Base-by-base conservation (phyloP, 148 eudicot genomes). In the Rhododendron ferrugineum region DNA sequence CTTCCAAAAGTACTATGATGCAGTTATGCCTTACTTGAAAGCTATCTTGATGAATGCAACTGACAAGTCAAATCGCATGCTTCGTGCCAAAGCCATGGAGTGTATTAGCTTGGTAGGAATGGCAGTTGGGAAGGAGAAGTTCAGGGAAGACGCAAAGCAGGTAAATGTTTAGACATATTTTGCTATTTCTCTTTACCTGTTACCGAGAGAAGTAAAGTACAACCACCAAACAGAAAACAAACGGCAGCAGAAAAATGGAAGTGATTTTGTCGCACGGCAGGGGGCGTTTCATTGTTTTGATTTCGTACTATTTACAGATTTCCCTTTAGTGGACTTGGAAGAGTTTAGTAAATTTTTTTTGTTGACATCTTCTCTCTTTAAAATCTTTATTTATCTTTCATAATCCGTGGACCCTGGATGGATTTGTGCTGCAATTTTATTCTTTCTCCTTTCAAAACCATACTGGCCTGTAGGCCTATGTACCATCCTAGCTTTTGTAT, bases 121-220 rank as follows among this genome's bases (percentile, higher is more conserved):
- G 99, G 99, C 99, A 72, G 99, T 97, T 90, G 99, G 99, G 84
- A 97, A 97, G 91, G 99, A 97, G n/a, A 97, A 94, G 89, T 97
- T 97, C 89, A 95, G 95, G 88, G 98, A 97, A 82, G 99, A 97
- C 76, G 99, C 99, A 40, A 97, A 94, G 89, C 98, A 97, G 98
- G 99, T 94, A 78, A 77, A 80, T 87, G 77, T 74, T 18, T 36
- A 36, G 37, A 26, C 18, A 62, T 62, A 32, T 79, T 32, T 32
- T 58, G 44, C 40, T 28, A 11, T 56, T 36, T 81, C 20, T 60
- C 8, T 62, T 62, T 18, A 50, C 74, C 20, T 81, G 22, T 81
- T 60, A 34, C 14, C 28, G 30, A 26, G 58, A 78, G 56, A 34
- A 78, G 81, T 9, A 47, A 20, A 78, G 60, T 9, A 47, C 20